Percentiles rank a stretch among this genome's conserved stretches.
phyloP scores from a whole-genome alignment of 1,139 yeast genomes.

The Lodderomyces oxycetoniae region DNA sequence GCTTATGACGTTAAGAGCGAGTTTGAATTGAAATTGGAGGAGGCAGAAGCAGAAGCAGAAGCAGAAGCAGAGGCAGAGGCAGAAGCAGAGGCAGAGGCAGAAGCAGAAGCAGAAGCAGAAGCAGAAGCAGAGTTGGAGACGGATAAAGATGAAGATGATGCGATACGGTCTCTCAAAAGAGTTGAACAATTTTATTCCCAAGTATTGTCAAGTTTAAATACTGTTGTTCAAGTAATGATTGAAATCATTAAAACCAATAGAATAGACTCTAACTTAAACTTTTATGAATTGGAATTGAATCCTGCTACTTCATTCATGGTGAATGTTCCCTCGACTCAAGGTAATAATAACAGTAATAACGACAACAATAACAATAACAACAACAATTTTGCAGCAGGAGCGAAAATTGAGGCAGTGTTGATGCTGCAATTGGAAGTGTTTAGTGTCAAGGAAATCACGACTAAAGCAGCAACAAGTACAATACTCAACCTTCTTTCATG shows the following conservation, averaged over 20 bases:
- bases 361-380: too few relatives aligned
- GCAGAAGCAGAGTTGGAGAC: neutral
- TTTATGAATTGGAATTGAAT: constrained; percentile 37
- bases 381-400: too few relatives aligned
- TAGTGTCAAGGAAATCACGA: constrained; percentile 58
- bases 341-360: constrained; percentile 14
- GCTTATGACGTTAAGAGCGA: constrained; percentile 18
- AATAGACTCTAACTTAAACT: constrained; percentile 32
- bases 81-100: neutral
- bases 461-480: constrained; percentile 59
- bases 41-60: neutral
- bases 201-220: constrained; percentile 52
- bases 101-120: neutral
- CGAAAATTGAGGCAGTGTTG: constrained; percentile 25
- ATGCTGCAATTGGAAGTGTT: constrained; percentile 49
- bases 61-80: neutral
- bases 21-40: neutral
- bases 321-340: constrained; percentile 9
- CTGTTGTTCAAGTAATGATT: constrained; percentile 59
- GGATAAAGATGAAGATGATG: constrained; percentile 17
- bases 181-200: constrained; percentile 58
- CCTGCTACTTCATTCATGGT: constrained; percentile 28
- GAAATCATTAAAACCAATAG: constrained; percentile 55
- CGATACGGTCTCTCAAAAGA: constrained; percentile 43
- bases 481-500: constrained; percentile 57